phyloP scores from a whole-genome alignment of 2,329 filamentous ascomycete species.

The Colletotrichum karsti region DNA sequence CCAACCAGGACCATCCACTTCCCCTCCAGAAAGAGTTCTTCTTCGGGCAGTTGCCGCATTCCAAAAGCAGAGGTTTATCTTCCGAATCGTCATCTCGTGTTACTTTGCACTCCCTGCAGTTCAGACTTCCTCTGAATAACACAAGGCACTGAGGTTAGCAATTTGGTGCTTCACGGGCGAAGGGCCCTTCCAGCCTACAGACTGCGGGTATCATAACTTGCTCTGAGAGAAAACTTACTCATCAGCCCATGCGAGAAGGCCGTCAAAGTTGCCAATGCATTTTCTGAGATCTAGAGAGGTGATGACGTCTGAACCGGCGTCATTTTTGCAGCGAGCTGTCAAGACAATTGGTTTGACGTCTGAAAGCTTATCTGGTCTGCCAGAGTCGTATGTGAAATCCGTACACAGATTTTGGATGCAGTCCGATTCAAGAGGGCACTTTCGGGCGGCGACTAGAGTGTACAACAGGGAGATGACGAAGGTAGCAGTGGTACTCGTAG shows the following conservation, averaged over 20 bases:
- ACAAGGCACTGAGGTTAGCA: neutral
- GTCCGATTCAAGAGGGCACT: neutral
- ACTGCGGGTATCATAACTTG: accelerated
- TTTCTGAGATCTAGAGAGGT: neutral
- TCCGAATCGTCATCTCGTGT: neutral
- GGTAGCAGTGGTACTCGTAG: neutral
- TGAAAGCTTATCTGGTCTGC: neutral
- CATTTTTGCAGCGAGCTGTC: neutral
- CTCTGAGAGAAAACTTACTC: neutral
- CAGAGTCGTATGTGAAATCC: neutral
- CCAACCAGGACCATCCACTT: neutral
- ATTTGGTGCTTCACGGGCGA: no score
- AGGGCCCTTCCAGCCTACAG: no score
- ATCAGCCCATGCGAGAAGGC: neutral
- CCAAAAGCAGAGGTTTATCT: neutral
- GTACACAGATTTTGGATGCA: neutral
- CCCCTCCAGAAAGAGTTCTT: neutral
- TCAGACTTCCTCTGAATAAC: neutral
- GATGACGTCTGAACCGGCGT: neutral
- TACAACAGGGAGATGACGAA: neutral
- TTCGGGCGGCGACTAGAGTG: neutral
- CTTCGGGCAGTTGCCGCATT: neutral
- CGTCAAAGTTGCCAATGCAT: neutral
- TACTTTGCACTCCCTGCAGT: neutral
- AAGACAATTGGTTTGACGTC: neutral